Evolutionary conservation across 1,284 basidiomycete species (phyloP), one percentile per base, ranked within the genome.

Genomic region (Boletus hoseneyae): DNA sequence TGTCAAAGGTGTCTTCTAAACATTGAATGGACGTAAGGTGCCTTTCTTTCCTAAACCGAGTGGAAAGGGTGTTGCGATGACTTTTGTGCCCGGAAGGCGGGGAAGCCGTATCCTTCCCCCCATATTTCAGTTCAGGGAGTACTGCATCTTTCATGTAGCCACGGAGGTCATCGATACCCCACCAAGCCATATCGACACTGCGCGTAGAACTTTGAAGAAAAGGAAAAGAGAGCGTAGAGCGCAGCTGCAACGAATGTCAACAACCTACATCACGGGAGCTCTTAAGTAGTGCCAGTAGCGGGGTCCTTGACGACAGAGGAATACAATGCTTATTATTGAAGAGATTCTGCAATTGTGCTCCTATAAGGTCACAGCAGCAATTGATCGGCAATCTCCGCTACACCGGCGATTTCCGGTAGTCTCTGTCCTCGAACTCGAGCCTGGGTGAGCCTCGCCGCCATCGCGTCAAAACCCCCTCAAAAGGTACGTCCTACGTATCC

Each of bases 71-170:
- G 50, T 70, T 74, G 43, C 55, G 58, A 52, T 75, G 75, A 29
- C 69, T 67, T 49, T 69, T 70, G 49, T 73, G 65, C 2, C 64
- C 67, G 0, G 51, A 45, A 2, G 62, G 65, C 12, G 73, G 70
- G 44, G 67, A 55, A 8, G 36, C 50, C 4, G 68, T 59, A 11
- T 65, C 55, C 2, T 54, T 58, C 21, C 63, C 62, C 23, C 63
- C 62, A 10, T 72, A 62, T 21, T 59, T 62, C 57, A 78, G 62
- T 11, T 58, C 53, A 3, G 75, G 75, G 35, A 78, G 67, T 8
- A 58, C 51, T 13, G 75, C 73, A 36, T 67, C 57, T 43, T 64
- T 59, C 39, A 76, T 61, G 54, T 72, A 74, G 38, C 60, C 56
- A 33, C 58, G 60, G 29, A 76, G 62, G 54, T 76, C 72, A 52